Percentiles rank a stretch among this genome's conserved stretches.
These are phyloP conservation scores for Geotrichum carabidarum DNA, from an alignment of 1,139 yeast species.

Conservation along the genomic window DNA sequence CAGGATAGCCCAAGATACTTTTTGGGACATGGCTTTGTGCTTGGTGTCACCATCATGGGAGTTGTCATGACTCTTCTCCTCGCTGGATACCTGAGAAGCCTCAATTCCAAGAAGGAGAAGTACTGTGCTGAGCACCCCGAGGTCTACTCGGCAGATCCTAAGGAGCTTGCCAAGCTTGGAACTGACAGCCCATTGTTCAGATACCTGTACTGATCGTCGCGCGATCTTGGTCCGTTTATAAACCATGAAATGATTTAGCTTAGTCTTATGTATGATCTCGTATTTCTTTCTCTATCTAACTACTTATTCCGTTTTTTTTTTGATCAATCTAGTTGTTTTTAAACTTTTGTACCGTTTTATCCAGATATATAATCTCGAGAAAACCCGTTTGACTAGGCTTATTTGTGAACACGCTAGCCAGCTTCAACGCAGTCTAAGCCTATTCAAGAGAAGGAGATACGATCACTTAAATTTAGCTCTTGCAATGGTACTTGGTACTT, in stretches of 20 bases:
- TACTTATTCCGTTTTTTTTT: background rate
- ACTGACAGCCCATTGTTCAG: conserved; percentile 14
- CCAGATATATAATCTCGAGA: no score
- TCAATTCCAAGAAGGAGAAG: conserved; percentile 9
- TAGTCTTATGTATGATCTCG: background rate
- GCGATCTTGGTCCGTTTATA: no score
- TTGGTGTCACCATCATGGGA: conserved; percentile 4
- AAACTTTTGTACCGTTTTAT: no score
- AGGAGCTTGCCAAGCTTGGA: conserved; percentile 12
- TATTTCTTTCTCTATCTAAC: background rate
- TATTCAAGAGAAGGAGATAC: no score
- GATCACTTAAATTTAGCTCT: no score
- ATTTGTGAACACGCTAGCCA: background rate
- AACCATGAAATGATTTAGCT: background rate
- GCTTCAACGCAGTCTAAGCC: background rate
- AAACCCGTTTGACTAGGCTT: background rate
- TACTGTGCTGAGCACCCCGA: conserved; percentile 15
- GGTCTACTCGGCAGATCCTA: conserved; percentile 6
- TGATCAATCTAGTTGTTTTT: no score
- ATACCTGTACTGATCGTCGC: conserved; percentile 1
- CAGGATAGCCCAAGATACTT: conserved; percentile 15
- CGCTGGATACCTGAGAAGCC: conserved; percentile 4
- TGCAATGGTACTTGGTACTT: no score
- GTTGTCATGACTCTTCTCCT: conserved; percentile 3
- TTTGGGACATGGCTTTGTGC: conserved; percentile 15